Conservation (phyloP, 2,329 filamentous ascomycete species). For the Talaromyces sp. region DNA sequence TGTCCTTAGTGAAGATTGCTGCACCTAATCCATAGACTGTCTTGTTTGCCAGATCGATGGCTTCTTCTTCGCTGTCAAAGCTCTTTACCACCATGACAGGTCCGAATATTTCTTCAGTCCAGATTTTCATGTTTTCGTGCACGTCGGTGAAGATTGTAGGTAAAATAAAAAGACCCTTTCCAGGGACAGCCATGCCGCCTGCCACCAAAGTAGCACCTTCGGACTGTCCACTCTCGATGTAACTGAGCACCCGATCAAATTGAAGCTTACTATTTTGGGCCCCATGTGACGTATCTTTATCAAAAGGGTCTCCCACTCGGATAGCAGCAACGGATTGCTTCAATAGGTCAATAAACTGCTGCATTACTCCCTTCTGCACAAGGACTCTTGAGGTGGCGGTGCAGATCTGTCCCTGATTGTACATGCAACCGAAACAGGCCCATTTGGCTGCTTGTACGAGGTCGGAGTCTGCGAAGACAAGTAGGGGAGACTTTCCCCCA, state of each 20-base stretch:
- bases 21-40: slow-evolving; percentile 28
- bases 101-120: slow-evolving; percentile 39
- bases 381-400: slow-evolving; percentile 64
- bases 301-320: slow-evolving; percentile 74
- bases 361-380: slow-evolving; percentile 77
- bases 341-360: slow-evolving; percentile 73
- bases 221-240: slow-evolving; percentile 61
- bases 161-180: slow-evolving; percentile 58
- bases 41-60: slow-evolving; percentile 64
- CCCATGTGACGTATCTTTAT: slow-evolving; percentile 71
- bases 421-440: slow-evolving; percentile 45
- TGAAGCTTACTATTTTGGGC: slow-evolving; percentile 77
- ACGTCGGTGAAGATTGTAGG: slow-evolving; percentile 78
- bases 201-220: slow-evolving; percentile 55
- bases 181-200: slow-evolving; percentile 56
- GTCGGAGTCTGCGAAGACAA: slow-evolving; percentile 36
- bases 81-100: slow-evolving; percentile 16
- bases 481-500: slow-evolving; percentile 29
- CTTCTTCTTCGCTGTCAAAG: slow-evolving; percentile 57
- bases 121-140: slow-evolving; percentile 36
- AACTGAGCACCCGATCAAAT: slow-evolving; percentile 76
- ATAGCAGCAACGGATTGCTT: slow-evolving; percentile 67
- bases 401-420: slow-evolving; percentile 55
- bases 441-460: slow-evolving; percentile 41
- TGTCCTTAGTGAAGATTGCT: slow-evolving; percentile 51